Evolutionary conservation across 768 basidiomycete species (phyloP), one percentile per base, ranked within the genome.

Genomic region (Termitomyces sp.): DNA sequence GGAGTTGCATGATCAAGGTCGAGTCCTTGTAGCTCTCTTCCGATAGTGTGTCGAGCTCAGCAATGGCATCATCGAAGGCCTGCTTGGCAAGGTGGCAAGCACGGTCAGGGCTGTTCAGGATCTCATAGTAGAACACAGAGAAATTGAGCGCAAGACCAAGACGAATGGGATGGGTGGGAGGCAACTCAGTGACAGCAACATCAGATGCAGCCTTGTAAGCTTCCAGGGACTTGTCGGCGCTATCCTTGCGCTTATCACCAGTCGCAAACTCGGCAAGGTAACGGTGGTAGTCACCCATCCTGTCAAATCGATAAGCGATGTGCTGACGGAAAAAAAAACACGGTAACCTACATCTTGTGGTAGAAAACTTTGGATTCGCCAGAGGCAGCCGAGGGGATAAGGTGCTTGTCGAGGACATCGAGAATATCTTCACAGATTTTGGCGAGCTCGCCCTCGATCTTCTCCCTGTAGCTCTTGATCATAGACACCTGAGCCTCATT

Each of bases 11-110:
- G 75, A 96, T 96, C 64, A 98, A 79, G 40, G 96, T 98, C 57
- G 94, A 97, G 75, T 98, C 95, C 81, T 98, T 97, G 89, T 98
- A 98, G 74, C 88, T 90, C 82, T 98, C 95, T 78, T 98, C 96
- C 66, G 91, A 94, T 54, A 98, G 85, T 23, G 95, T 98, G 80
- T 98, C 95, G 68, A 98, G 92, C 78, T 98, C 95, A 64, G 95
- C 94, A 71, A 98, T 98, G 45, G 96, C 96, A 72, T 98, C 95
- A 62, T 98, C 95, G 74, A 98, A 98, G 8, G 96, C 95, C 75
- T 97, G 94, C 80, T 98, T 98, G 72, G 95, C 95, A 64, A 98
- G 89, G 70, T 95, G 92, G 80, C 95, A 97, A 51, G 96, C 96
- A 74, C 94, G 92, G 76, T 97, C 95, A 64, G 96, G 94, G 75